phyloP scores from a whole-genome alignment of 2,329 filamentous ascomycete species.

The Colletotrichum truncatum region DNA sequence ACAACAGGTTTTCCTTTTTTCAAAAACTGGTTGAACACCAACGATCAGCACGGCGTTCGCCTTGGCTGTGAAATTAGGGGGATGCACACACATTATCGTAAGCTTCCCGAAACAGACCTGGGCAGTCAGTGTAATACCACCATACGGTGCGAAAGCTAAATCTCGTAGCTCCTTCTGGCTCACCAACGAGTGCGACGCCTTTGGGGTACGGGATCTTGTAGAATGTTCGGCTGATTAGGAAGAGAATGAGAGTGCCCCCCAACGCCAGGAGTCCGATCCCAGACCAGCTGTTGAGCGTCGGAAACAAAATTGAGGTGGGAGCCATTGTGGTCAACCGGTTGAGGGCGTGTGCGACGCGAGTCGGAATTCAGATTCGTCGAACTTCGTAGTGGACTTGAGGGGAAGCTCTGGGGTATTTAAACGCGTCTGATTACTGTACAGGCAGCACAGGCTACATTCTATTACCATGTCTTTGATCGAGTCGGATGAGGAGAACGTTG shows the following conservation, averaged over 20 bases:
- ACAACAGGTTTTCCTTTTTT: conserved; percentile 52
- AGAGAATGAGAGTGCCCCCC: conserved; percentile 17
- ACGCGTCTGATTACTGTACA: neutral
- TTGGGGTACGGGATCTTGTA: conserved; percentile 36
- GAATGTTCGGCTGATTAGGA: conserved; percentile 33
- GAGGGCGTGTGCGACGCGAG: too few species aligned
- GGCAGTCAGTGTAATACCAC: conserved; percentile 41
- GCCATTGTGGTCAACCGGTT: conserved; percentile 20
- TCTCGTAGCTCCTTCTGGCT: conserved; percentile 29
- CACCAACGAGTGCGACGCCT: conserved; percentile 37
- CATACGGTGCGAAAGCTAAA: conserved; percentile 42
- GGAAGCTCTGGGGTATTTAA: neutral
- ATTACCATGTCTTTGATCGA: neutral
- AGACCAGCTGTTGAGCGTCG: neutral
- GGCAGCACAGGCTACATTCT: too few species aligned
- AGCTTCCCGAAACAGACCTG: conserved; percentile 39
- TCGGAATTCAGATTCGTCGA: neutral
- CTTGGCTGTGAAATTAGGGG: neutral
- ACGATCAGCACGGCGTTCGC: neutral
- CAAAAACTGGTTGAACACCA: conserved; percentile 42
- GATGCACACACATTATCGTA: conserved; percentile 37
- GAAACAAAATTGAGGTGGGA: neutral
- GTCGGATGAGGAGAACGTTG: conserved; percentile 2
- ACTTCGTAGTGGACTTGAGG: neutral
- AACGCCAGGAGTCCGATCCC: conserved; percentile 2